These are phyloP conservation scores for Allomyces javanicus DNA, from an alignment of 192 early-diverging fungal species.

Conservation along the genomic window DNA sequence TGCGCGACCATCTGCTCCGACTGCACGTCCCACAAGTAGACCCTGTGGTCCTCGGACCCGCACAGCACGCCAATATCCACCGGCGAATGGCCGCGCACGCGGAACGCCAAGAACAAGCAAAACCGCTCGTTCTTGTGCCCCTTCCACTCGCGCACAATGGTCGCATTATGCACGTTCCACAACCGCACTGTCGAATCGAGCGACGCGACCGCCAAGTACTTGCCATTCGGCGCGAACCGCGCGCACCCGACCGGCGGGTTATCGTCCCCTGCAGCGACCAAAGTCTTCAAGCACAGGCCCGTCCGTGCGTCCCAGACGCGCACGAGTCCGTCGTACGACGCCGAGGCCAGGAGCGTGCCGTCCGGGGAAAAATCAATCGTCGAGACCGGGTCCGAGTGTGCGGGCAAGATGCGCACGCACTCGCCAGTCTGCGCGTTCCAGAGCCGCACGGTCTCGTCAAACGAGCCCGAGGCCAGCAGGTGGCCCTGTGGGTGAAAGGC, in stretches of 20 bases:
- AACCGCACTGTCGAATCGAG: constrained; percentile 82
- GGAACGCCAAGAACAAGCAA: constrained; percentile 81
- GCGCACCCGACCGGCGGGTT: constrained; percentile 44
- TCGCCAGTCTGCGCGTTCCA: constrained; percentile 83
- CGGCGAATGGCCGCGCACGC: constrained; percentile 36
- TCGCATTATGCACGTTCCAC: constrained; percentile 85
- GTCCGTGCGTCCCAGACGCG: constrained; percentile 97
- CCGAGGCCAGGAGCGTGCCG: constrained; percentile 86
- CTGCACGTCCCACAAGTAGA: constrained; percentile 97
- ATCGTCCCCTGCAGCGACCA: background rate
- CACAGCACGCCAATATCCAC: constrained; percentile 72
- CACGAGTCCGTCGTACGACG: constrained; percentile 86
- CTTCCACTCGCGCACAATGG: constrained; percentile 78
- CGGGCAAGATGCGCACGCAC: constrained; percentile 31
- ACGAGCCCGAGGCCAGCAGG: constrained; percentile 88
- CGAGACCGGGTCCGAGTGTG: constrained; percentile 94
- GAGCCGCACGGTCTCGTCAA: constrained; percentile 89
- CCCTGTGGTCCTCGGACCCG: constrained; percentile 77
- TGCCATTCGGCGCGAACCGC: constrained; percentile 97
- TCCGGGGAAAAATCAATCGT: constrained; percentile 92
- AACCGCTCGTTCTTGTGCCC: constrained; percentile 83
- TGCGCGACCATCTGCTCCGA: constrained; percentile 83
- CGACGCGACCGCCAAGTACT: constrained; percentile 87
- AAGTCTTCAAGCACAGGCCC: constrained; percentile 90
- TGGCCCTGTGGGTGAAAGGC: constrained; percentile 89